Evolutionary conservation across 140 eudicot species (phyloP).

Genomic region (Ambrosia hybrid): DNA sequence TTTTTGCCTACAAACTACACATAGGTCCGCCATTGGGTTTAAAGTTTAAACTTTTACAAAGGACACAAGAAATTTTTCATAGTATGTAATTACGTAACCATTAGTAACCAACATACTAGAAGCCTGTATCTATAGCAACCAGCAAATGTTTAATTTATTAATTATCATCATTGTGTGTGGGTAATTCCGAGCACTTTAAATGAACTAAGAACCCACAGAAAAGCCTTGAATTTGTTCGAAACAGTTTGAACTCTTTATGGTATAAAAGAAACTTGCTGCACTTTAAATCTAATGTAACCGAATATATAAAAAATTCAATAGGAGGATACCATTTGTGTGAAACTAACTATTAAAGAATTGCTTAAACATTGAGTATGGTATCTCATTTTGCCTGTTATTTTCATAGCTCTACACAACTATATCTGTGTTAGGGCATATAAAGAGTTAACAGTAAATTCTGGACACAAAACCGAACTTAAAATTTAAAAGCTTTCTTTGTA

Average conservation of each 20-base stretch:
- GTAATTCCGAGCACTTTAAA: too few species aligned
- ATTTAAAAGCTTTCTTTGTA: background rate
- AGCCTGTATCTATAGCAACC: too few species aligned
- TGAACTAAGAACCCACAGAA: background rate
- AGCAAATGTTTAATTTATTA: too few species aligned
- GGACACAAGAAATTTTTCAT: background rate
- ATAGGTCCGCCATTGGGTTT: too few species aligned
- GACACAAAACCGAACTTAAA: background rate
- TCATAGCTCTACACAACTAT: conserved; percentile 1
- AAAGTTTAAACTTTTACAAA: too few species aligned
- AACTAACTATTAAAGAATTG: background rate
- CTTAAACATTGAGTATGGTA: background rate
- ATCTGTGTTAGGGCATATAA: background rate
- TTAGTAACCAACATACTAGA: background rate
- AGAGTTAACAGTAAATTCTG: background rate
- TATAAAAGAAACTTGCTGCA: conserved; percentile 11
- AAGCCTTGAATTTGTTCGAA: background rate
- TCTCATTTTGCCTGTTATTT: conserved; percentile 9
- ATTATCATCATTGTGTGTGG: too few species aligned
- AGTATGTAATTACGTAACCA: background rate
- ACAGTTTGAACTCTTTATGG: background rate
- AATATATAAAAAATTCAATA: background rate
- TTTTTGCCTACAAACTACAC: too few species aligned
- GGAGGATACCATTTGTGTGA: conserved; percentile 5
- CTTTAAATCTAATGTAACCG: background rate